phyloP scores from a whole-genome alignment of 148 eudicot genomes.

The Pouteria glomerata region DNA sequence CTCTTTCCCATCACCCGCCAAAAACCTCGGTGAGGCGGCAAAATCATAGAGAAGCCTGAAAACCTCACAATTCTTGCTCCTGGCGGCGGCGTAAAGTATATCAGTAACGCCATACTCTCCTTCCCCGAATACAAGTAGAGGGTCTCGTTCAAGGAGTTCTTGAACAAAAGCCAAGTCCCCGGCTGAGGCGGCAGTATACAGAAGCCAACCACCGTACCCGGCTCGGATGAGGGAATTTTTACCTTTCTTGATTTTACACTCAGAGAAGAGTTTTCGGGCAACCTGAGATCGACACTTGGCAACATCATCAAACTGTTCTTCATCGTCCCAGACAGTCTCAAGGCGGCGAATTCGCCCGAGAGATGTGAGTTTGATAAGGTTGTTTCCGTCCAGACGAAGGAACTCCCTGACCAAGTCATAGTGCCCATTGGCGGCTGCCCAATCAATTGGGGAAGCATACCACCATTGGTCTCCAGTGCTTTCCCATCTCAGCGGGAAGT shows the following conservation, averaged over 20 bases:
- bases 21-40: conserved; percentile 74
- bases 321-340: conserved; percentile 92
- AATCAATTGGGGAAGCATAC: conserved; percentile 95
- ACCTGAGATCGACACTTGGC: conserved; percentile 66
- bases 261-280: conserved; percentile 51
- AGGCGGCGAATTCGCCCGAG: conserved; percentile 92
- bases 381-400: conserved; percentile 76
- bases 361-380: conserved; percentile 74
- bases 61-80: conserved; percentile 65
- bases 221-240: conserved; percentile 54
- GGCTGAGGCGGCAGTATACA: conserved; percentile 93
- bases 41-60: conserved; percentile 60
- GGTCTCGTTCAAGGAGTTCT: conserved; percentile 49
- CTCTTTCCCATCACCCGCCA: conserved; percentile 26
- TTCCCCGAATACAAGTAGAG: conserved; percentile 89
- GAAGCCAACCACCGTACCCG: conserved; percentile 96
- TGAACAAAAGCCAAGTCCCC: conserved; percentile 69
- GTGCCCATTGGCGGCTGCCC: conserved; percentile 96
- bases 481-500: conserved; percentile 89
- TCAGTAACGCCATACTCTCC: conserved; percentile 96
- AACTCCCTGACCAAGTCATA: conserved; percentile 84
- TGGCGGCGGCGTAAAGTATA: conserved; percentile 85
- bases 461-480: conserved; percentile 99
- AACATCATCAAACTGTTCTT: conserved; percentile 60
- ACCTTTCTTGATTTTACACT: conserved; percentile 41